A percentile compares a stretch with the other conserved stretches of the same genome.
Evolutionary conservation across 768 basidiomycete genomes (phyloP).

Genomic region (Psilocybe tampanensis): DNA sequence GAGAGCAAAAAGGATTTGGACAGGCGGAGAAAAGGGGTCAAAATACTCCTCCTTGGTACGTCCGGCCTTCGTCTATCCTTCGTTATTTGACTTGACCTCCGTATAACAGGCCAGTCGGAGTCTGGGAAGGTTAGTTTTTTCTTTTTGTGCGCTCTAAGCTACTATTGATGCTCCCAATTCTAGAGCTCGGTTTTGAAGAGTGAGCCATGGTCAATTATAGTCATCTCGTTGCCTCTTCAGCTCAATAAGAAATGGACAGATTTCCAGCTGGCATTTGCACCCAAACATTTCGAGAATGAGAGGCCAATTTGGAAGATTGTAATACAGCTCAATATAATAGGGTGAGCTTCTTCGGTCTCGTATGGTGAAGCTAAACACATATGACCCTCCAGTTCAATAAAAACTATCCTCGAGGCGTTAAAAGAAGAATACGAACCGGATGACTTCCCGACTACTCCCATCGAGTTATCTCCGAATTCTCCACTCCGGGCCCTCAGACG

Average conservation of each 20-base stretch:
- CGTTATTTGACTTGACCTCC: not conserved
- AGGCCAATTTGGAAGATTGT: conserved; percentile 62
- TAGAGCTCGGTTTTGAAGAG: conserved; percentile 56
- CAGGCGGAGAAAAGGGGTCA: conserved; percentile 50
- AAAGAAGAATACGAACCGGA: conserved; percentile 44
- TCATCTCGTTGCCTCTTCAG: not conserved
- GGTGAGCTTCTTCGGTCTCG: conserved; percentile 33
- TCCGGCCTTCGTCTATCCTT: not conserved
- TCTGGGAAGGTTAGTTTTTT: conserved; percentile 48
- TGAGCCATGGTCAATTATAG: conserved; percentile 22
- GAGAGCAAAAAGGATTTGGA: conserved; percentile 49
- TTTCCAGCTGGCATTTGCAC: conserved; percentile 69
- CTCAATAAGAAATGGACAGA: conserved; percentile 38
- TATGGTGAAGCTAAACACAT: not conserved
- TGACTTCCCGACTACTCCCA: conserved; percentile 16
- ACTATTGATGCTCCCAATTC: not conserved
- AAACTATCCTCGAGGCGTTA: conserved; percentile 56
- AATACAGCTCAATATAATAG: conserved; percentile 70
- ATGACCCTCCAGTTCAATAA: conserved; percentile 48
- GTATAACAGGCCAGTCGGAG: conserved; percentile 58
- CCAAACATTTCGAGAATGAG: conserved; percentile 60
- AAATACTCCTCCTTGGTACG: conserved; percentile 58
- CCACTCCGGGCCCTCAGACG: conserved; percentile 30
- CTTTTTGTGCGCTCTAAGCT: not conserved
- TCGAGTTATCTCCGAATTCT: conserved; percentile 16